Base-by-base conservation (phyloP, 495 filamentous ascomycete genomes). In the Penicillium lagena region DNA sequence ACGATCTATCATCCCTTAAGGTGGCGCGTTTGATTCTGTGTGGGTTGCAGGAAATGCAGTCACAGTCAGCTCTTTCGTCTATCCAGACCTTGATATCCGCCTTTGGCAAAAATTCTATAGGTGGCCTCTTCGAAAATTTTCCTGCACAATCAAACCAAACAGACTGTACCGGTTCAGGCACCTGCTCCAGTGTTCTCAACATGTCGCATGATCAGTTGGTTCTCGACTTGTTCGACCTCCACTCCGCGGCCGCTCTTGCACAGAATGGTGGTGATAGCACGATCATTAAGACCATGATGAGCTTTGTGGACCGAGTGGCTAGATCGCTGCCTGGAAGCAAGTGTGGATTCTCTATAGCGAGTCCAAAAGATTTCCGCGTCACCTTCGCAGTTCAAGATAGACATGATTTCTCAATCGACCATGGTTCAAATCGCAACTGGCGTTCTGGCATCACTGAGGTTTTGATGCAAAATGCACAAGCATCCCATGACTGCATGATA, bases 401-500 rank as follows among this genome's bases (percentile, higher is more conserved):
- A 9, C 42, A 31, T 13, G 47, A 58, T 3, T 42, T 43, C 11
- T 22, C 47, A 9, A 42, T 47, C 0, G 37, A 30, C 1, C n/a
- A 43, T 0, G 29, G 30, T 38, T 17, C 58, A 14, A 67, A 57
- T 28, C 51, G 61, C 32, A 58, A 77, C 43, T 81, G 75, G 78
- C 70, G 63, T 45, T 48, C 56, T 10, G 59, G 55, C 1, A 43
- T 82, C 6, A 51, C 58, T 2, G 55, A 65, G 11, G 50, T 62
- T 1, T 53, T 73, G 14, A 56, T 60, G 30, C 56, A 56, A 34
- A 63, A 60, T 51, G 58, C 69, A 8, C 51, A 53, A 2, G 45
- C 53, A 17, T 62, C 65, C 15, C 63, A 72, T 10, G 58, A 74
- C 11, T 51, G 46, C 17, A 56, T 79, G 22, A 58, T 80, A 15